Conservation (phyloP, 495 filamentous ascomycete genomes). For the Trichodelitschia bisporula region DNA sequence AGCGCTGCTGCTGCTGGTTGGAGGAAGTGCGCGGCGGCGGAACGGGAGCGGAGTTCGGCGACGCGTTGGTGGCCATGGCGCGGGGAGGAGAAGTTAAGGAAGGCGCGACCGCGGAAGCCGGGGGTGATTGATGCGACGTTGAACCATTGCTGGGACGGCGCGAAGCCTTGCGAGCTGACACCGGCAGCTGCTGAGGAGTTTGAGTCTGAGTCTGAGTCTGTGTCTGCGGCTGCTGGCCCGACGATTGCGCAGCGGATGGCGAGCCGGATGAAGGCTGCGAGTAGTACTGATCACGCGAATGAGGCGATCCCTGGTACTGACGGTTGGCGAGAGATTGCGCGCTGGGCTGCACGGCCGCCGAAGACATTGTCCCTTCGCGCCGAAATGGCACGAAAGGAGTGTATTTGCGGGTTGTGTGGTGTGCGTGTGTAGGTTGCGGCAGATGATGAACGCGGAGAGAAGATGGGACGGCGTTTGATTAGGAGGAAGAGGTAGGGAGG, state of each 20-base stretch:
- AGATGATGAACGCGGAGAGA: too few relatives aligned
- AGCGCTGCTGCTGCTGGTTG: conserved; percentile 18
- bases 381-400: background rate
- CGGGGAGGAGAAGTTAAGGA: conserved; percentile 19
- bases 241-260: too few relatives aligned
- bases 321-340: conserved; percentile 11
- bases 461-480: too few relatives aligned
- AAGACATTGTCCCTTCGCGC: conserved; percentile 12
- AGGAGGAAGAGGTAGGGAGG: too few relatives aligned
- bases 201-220: too few relatives aligned
- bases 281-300: conserved; percentile 16
- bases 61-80: conserved; percentile 10
- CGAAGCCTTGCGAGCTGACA: too few relatives aligned
- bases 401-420: too few relatives aligned
- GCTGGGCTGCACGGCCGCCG: conserved; percentile 16
- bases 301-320: conserved; percentile 11
- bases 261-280: too few relatives aligned
- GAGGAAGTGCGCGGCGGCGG: conserved; percentile 17
- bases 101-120: conserved; percentile 16
- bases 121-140: conserved; percentile 14
- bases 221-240: too few relatives aligned
- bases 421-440: too few relatives aligned
- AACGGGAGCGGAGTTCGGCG: conserved; percentile 21
- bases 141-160: too few relatives aligned
- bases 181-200: too few relatives aligned